Conservation (phyloP, 305 asterid genomes). For the Fraxinus ornus region DNA sequence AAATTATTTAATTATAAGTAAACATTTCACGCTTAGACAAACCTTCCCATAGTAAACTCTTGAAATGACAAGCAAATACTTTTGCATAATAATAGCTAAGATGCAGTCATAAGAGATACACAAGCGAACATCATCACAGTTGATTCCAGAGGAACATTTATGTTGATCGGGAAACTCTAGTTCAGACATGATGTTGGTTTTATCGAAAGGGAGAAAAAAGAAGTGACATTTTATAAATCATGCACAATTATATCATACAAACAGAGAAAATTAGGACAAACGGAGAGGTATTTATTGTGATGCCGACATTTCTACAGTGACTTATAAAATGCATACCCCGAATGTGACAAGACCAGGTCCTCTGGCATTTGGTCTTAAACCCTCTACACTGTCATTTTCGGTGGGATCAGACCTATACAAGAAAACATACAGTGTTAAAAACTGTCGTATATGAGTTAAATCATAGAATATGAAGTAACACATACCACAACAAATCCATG, state of each 20-base stretch:
- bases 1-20: background rate
- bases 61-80: background rate
- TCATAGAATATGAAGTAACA: slow-evolving; percentile 19
- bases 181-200: background rate
- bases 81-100: background rate
- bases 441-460: slow-evolving; percentile 10
- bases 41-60: background rate
- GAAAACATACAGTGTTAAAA: slow-evolving; percentile 23
- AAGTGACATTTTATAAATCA: background rate
- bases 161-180: background rate
- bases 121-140: background rate
- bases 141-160: background rate
- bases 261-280: background rate
- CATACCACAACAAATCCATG: slow-evolving; percentile 97
- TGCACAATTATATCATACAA: background rate
- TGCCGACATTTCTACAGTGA: slow-evolving; percentile 5
- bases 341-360: slow-evolving; percentile 98
- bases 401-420: slow-evolving; percentile 96
- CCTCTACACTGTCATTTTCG: slow-evolving; percentile 91
- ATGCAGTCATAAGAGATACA: background rate
- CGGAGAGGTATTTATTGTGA: background rate
- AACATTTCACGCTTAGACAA: background rate
- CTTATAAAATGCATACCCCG: slow-evolving; percentile 58
- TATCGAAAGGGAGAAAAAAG: background rate
- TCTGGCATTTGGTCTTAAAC: slow-evolving; percentile 97